Base-by-base conservation (phyloP, 768 basidiomycete species). In the Filobasidium floriforme region DNA sequence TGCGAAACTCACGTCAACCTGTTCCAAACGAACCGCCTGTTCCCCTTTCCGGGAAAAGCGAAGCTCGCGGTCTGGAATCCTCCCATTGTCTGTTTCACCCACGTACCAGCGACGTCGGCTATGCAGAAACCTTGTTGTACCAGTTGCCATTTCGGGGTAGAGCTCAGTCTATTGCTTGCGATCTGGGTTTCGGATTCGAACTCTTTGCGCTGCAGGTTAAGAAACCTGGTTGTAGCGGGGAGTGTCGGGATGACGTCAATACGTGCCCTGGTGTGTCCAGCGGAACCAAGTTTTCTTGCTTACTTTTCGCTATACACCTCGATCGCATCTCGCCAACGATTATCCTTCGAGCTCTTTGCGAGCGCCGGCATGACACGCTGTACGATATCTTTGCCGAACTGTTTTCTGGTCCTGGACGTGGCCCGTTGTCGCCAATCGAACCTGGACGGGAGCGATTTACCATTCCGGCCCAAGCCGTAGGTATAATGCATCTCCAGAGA, bases 11-110 rank as follows among this genome's bases (percentile, higher is more conserved):
- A 90, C 90, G 85, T 85, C 68, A 92, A 88, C 64, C 83, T 82
- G 73, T 89, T 84, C 44, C 85, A 84, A 0, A 85, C 86, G 6
- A 92, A 79, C 14, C 77, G 73, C 1, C 69, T 15, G 65, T 44
- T 41, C 66, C 70, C 11, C 0, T 19, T 88, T 84, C 40, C 88
- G 86, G 51, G 63, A 0, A 85, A 74, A 0, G 78, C 73, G 71
- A 92, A 90, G 1, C 82, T 82, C 0, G 88, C 62, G 14, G 64
- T 65, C 1, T 57, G 57, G 15, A 89, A 7, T 87, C 82, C 1
- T 85, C 86, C 46, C 83, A 83, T 0, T 86, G 87, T 75, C 84
- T 86, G 63, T 84, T 83, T 26, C 82, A 84, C n/a, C 80, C 81
- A 64, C 85, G 82, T 44, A 87, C 75, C 89, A 88, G 89, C 73